Evolutionary conservation across 2,329 filamentous ascomycete species (phyloP), one percentile per base, ranked within the genome.

Genomic region (Fulvia fulva): DNA sequence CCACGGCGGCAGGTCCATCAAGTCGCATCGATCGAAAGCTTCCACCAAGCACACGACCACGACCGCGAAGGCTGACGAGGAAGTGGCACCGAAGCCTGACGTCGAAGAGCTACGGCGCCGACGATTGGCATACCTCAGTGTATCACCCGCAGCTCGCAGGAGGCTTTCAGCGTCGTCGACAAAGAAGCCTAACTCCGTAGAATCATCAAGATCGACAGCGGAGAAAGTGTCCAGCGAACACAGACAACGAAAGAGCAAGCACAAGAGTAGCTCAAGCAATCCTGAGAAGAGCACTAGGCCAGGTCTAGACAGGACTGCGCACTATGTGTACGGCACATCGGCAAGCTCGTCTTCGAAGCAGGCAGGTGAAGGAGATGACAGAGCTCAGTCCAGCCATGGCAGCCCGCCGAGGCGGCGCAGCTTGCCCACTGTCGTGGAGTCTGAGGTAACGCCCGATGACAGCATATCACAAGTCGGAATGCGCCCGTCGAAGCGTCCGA

Each of bases 41-140:
- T 58, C 63, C 26, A 50, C 34, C 21, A 63, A 46, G 47, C 47
- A 51, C 26, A 56, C 58, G 45, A 62, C 51, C 26, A 56, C 58
- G 45, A 62, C 51, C 50, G 46, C 22, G 53, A 62, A 45, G 41
- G 53, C 49, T 22, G 59, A 61, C n/a, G 63, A 58, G 21, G 56
- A 58, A n/a, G 58, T 53, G 28, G 58, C 60, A 44, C 59, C 61
- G 56, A 61, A 74, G 61, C 63, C 74, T 23, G 75, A 77, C 59
- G 59, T 77, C 41, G 72, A 76, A 53, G 75, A 77, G 53, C 60
- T 77, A 51, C 65, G 75, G 53, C 68, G 68, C 30, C 69, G 70
- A 55, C 61, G 76, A 63, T 70, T 71, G 28, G 71, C 71, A 5
- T 78, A 78, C 62, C 76, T 63, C 49, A 58, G 49, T 44, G 49